phyloP scores from a whole-genome alignment of 208 protist genomes.

The Trypanosoma conorhini region DNA sequence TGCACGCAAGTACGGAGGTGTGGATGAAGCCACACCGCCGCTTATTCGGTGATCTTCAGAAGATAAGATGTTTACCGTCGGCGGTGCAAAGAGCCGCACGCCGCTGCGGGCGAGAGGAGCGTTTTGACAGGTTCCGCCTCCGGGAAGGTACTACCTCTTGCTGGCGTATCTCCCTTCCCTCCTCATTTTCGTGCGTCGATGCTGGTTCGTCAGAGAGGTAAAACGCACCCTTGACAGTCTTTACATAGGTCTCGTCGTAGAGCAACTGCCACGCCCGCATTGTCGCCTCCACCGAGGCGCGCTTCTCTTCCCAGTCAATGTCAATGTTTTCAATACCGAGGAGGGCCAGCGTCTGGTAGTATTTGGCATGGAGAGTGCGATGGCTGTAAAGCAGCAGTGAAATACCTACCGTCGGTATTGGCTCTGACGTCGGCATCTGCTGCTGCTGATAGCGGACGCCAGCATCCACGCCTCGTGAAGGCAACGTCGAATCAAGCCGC shows the following conservation, averaged over 20 bases:
- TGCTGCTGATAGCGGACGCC: constrained; percentile 22
- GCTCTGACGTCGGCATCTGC: constrained; percentile 28
- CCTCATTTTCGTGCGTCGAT: not conserved
- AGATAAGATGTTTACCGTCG: constrained; percentile 56
- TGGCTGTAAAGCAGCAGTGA: constrained; percentile 74
- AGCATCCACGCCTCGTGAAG: not conserved
- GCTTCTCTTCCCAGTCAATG: constrained; percentile 54
- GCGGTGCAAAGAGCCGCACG: constrained; percentile 47
- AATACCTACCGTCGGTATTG: constrained; percentile 79
- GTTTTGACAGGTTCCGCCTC: not conserved
- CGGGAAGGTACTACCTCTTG: not conserved
- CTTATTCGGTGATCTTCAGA: constrained; percentile 20
- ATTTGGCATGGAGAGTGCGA: constrained; percentile 79
- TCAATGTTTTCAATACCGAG: constrained; percentile 80
- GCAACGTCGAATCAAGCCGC: not conserved
- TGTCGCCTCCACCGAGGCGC: constrained; percentile 45
- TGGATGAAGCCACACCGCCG: not conserved
- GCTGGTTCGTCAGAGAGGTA: constrained; percentile 29
- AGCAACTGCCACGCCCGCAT: constrained; percentile 54
- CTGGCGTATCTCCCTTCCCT: not conserved
- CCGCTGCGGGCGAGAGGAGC: not conserved
- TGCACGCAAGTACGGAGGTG: constrained; percentile 5
- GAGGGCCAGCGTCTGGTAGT: constrained; percentile 69
- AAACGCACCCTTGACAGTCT: constrained; percentile 17
- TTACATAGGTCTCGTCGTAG: constrained; percentile 79